Percentiles rank a stretch among this genome's conserved stretches.
Evolutionary conservation across 1,139 yeast species (phyloP).

Genomic region (Dujonia santamariae): DNA sequence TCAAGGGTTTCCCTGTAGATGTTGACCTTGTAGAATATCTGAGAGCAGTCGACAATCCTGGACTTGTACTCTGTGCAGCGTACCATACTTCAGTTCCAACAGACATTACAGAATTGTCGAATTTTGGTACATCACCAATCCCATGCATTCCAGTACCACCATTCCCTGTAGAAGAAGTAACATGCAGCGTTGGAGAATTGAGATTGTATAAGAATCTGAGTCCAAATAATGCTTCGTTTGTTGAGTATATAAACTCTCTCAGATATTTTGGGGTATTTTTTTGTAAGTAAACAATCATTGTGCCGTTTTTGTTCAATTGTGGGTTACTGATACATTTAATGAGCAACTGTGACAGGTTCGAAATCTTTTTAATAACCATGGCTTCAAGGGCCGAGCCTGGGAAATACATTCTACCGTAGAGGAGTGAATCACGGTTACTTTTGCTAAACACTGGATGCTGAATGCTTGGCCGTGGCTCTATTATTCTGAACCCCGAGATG

Average conservation of each 20-base stretch:
- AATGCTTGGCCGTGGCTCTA: constrained; percentile 18
- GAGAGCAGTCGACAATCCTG: constrained; percentile 79
- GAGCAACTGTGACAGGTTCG: constrained; percentile 59
- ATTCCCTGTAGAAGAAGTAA: constrained; percentile 19
- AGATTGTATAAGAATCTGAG: constrained; percentile 75
- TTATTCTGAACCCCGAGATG: constrained; percentile 70
- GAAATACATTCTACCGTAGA: constrained; percentile 83
- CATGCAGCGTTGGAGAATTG: constrained; percentile 23
- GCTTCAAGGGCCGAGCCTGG: constrained; percentile 91
- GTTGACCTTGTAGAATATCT: constrained; percentile 86
- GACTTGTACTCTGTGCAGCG: constrained; percentile 79
- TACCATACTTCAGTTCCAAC: constrained; percentile 90
- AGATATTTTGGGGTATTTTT: constrained; percentile 62
- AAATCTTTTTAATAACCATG: constrained; percentile 68
- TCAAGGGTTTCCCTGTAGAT: constrained; percentile 82
- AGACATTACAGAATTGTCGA: constrained; percentile 53
- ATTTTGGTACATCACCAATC: constrained; percentile 31
- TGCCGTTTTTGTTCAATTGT: constrained; percentile 51
- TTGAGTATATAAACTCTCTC: constrained; percentile 80
- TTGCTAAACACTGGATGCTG: neutral
- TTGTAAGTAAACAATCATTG: constrained; percentile 72
- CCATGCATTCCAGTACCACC: constrained; percentile 11
- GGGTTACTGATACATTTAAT: constrained; percentile 77
- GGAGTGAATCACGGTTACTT: constrained; percentile 19
- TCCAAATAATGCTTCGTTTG: constrained; percentile 86